These are phyloP conservation scores for Barnettozyma vustinii DNA, from an alignment of 805 yeast species.

Conservation along the genomic window DNA sequence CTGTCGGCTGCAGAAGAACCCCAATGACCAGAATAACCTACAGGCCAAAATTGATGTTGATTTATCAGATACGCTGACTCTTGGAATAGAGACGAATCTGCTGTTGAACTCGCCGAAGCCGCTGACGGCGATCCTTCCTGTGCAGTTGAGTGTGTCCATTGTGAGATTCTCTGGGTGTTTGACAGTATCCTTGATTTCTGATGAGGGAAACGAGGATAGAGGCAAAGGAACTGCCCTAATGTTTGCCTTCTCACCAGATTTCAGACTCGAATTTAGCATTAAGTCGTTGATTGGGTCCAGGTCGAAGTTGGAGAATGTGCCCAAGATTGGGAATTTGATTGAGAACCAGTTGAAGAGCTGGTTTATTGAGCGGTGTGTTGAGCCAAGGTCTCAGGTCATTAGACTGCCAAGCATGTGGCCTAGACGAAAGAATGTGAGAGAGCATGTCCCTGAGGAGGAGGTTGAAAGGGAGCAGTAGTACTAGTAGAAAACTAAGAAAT, in stretches of 20 bases:
- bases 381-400: slow-evolving; percentile 86
- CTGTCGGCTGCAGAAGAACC: slow-evolving; percentile 69
- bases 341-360: slow-evolving; percentile 79
- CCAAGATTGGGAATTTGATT: slow-evolving; percentile 79
- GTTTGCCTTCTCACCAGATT: slow-evolving; percentile 90
- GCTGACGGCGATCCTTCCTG: slow-evolving; percentile 81
- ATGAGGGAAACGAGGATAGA: slow-evolving; percentile 19
- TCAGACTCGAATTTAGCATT: slow-evolving; percentile 81
- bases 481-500: neutral
- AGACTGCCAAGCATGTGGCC: slow-evolving; percentile 89
- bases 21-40: slow-evolving; percentile 40
- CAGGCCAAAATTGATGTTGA: slow-evolving; percentile 93
- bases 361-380: slow-evolving; percentile 91
- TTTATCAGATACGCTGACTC: slow-evolving; percentile 76
- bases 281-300: slow-evolving; percentile 88
- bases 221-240: slow-evolving; percentile 64
- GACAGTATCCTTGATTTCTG: slow-evolving; percentile 51
- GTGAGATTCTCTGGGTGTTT: slow-evolving; percentile 89
- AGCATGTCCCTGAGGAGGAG: slow-evolving; percentile 13
- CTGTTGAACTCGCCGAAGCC: slow-evolving; percentile 80
- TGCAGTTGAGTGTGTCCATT: slow-evolving; percentile 77
- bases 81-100: slow-evolving; percentile 78
- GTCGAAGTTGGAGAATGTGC: slow-evolving; percentile 87
- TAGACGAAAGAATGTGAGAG: slow-evolving; percentile 49
- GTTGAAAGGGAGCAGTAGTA: neutral